These are phyloP conservation scores for Eucommia ulmoides DNA, from an alignment of 257 asterid genomes.

Conservation along the genomic window DNA sequence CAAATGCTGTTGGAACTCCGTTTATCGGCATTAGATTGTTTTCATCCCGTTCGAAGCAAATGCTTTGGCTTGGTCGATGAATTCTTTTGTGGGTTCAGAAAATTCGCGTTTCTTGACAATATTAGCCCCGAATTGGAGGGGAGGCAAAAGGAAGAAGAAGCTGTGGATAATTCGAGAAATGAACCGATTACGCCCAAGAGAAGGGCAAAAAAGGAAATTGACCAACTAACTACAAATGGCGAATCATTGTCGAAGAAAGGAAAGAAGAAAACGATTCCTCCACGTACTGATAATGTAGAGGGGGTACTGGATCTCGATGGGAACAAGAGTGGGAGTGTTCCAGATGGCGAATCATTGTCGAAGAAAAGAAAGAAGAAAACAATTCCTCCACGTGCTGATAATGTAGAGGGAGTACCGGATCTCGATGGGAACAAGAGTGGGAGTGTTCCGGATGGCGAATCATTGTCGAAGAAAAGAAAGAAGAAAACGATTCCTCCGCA, in stretches of 20 bases:
- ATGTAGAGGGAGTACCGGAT: slow-evolving; percentile 25
- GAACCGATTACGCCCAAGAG: too few species aligned
- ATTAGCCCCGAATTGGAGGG: slow-evolving; percentile 22
- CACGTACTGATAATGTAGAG: too few species aligned
- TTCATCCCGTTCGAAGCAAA: slow-evolving; percentile 20
- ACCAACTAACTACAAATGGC: slow-evolving; percentile 8
- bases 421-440: too few species aligned
- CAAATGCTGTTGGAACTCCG: slow-evolving; percentile 46
- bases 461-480: too few species aligned
- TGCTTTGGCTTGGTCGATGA: slow-evolving; percentile 30
- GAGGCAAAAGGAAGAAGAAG: slow-evolving; percentile 21
- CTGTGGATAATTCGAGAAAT: slow-evolving; percentile 4
- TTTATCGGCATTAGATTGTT: slow-evolving; percentile 31
- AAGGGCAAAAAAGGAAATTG: too few species aligned
- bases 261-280: slow-evolving; percentile 11
- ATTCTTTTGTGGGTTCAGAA: slow-evolving; percentile 44
- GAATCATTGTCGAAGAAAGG: slow-evolving; percentile 18
- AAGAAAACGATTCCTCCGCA: too few species aligned
- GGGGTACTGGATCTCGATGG: too few species aligned
- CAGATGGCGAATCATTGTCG: slow-evolving; percentile 1
- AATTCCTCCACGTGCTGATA: slow-evolving; percentile 11
- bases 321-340: too few species aligned
- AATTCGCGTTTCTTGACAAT: slow-evolving; percentile 18
- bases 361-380: slow-evolving; percentile 5
- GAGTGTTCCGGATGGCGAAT: too few species aligned